Evolutionary conservation across 805 yeast species (phyloP), one percentile per base, ranked within the genome.

Genomic region (Millerago galiae): DNA sequence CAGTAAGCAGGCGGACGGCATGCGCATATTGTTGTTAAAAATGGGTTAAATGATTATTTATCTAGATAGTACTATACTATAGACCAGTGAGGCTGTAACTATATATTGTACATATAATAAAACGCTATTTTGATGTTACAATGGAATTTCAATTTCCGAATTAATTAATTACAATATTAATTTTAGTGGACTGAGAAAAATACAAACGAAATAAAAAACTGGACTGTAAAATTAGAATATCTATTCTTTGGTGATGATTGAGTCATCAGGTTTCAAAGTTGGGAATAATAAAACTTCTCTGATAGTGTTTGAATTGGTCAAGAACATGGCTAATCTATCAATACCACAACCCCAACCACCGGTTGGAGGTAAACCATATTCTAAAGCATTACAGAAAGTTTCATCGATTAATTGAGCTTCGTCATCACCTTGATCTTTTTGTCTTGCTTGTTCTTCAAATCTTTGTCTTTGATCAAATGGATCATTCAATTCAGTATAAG

Each of bases 331-430:
- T 62, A 91, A 66, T 75, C 99, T 84, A 71, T 91, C 99, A 55
- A 91, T 90, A 77, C 99, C 99, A 71, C 95, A 83, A 58, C 99
- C 99, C 98, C 98, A 91, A 56, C 99, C 99, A 67, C 95, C 98
- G 56, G 98, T 93, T 59, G 99, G 99, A 47, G 99, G 99, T 60
- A 91, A 77, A 69, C 98, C 99, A 67, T 88, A 91, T 73, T 91
- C 99, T 60, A 91, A 78, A 54, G 99, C 97, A 59, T 90, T 86
- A 75, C 95, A 84, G 90, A 91, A 91, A 51, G 86, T 83, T 73
- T 91, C 99, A 66, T 91, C 99, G 51, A 93, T 77, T 67, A 89
- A 63, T 74, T 91, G 98, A 49, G 96, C 99, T 73, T 93, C 99
- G 62, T 91, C 99, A 63, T 91, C 99, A 75, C 99, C 99, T 70